Conservation (phyloP, 1,284 basidiomycete genomes). For the Cutaneotrichosporon sp. region DNA sequence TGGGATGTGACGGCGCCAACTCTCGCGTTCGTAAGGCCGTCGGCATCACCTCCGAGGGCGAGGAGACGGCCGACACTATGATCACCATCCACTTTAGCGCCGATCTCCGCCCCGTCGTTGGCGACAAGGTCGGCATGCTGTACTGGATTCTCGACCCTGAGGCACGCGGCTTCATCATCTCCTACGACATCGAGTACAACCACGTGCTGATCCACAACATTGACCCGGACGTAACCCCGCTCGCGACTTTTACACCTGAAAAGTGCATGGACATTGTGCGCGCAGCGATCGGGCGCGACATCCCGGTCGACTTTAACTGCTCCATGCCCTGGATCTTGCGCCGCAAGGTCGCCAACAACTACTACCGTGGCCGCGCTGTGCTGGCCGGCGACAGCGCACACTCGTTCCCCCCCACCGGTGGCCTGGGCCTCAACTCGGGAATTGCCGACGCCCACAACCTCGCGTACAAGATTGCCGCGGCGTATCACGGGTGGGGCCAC, state of each 20-base stretch:
- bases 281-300: slow-evolving; percentile 28
- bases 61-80: slow-evolving; percentile 33
- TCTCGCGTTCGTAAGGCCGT: slow-evolving; percentile 26
- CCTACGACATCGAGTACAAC: slow-evolving; percentile 33
- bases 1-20: slow-evolving; percentile 34
- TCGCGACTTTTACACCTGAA: slow-evolving; percentile 27
- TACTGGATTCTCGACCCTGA: slow-evolving; percentile 36
- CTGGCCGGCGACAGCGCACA: slow-evolving; percentile 31
- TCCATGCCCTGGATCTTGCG: slow-evolving; percentile 32
- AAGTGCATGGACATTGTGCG: slow-evolving; percentile 31
- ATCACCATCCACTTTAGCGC: slow-evolving; percentile 34
- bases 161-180: slow-evolving; percentile 33
- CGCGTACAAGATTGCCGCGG: slow-evolving; percentile 26
- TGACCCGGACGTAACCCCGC: slow-evolving; percentile 23
- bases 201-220: slow-evolving; percentile 35
- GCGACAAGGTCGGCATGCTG: slow-evolving; percentile 30
- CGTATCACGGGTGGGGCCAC: slow-evolving; percentile 24
- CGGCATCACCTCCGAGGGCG: slow-evolving; percentile 29
- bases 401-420: slow-evolving; percentile 34
- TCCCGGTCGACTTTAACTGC: slow-evolving; percentile 29
- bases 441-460: slow-evolving; percentile 35
- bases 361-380: slow-evolving; percentile 26
- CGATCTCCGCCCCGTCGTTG: slow-evolving; percentile 30
- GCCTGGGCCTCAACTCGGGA: slow-evolving; percentile 33
- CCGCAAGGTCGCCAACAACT: slow-evolving; percentile 32